These are phyloP conservation scores for Pichiaceae sp. DNA, from an alignment of 1,139 yeast species.

Conservation along the genomic window DNA sequence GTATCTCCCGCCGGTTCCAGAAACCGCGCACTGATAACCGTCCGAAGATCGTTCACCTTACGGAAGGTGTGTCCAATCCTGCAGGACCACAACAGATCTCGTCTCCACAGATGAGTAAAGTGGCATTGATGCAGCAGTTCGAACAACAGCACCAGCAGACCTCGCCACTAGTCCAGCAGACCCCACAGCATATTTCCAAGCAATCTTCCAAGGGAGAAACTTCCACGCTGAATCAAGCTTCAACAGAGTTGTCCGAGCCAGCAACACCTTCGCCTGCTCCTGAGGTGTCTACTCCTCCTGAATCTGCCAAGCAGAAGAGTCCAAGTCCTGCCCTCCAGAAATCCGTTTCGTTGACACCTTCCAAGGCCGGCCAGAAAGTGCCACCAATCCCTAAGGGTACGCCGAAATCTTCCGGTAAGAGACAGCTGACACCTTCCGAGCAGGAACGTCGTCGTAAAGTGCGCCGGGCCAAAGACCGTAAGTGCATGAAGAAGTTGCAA, in stretches of 20 bases:
- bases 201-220: neutral
- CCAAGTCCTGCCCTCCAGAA: neutral
- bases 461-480: constrained; percentile 49
- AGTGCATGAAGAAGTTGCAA: constrained; percentile 57
- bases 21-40: constrained; percentile 7
- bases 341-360: neutral
- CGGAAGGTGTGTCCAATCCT: constrained; percentile 14
- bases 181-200: too few relatives aligned
- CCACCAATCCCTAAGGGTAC: constrained; percentile 7
- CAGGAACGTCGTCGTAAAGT: constrained; percentile 52
- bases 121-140: constrained; percentile 1
- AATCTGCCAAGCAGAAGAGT: neutral
- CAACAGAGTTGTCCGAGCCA: neutral
- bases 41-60: constrained; percentile 14
- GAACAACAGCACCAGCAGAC: neutral
- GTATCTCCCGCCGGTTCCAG: constrained; percentile 20
- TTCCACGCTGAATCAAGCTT: neutral
- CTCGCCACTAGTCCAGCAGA: neutral
- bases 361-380: constrained; percentile 5
- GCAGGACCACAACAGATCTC: constrained; percentile 14
- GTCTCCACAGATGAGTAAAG: constrained; percentile 12
- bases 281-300: neutral
- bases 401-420: constrained; percentile 24
- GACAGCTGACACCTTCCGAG: constrained; percentile 49
- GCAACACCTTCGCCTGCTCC: neutral